These are phyloP conservation scores for Westerdykella ornata DNA, from an alignment of 2,329 filamentous ascomycete genomes.

Conservation along the genomic window DNA sequence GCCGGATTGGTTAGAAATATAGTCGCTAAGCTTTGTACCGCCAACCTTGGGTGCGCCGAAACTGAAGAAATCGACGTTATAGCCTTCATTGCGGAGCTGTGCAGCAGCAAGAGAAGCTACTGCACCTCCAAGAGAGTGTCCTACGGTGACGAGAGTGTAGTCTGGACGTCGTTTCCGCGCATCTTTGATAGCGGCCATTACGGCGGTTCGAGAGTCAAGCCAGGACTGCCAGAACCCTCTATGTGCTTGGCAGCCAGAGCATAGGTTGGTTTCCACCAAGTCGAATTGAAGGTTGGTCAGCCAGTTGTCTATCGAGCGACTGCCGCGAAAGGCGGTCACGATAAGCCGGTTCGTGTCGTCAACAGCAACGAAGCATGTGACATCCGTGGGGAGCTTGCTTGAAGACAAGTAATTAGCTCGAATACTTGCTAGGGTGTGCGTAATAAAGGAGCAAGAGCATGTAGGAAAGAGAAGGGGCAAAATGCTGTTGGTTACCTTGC, in stretches of 20 bases:
- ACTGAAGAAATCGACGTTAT: slow-evolving; percentile 43
- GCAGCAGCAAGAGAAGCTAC: slow-evolving; percentile 56
- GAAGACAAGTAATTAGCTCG: background rate
- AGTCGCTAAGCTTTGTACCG: slow-evolving; percentile 51
- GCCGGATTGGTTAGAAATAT: slow-evolving; percentile 47
- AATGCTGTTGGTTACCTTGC: slow-evolving; percentile 31
- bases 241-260: slow-evolving; percentile 49
- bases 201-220: slow-evolving; percentile 45
- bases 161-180: slow-evolving; percentile 45
- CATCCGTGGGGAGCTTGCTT: slow-evolving; percentile 28
- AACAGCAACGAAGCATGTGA: slow-evolving; percentile 43
- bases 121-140: slow-evolving; percentile 64
- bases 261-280: slow-evolving; percentile 39
- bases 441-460: background rate
- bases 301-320: slow-evolving; percentile 54
- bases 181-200: slow-evolving; percentile 41
- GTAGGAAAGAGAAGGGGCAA: background rate
- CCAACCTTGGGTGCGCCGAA: slow-evolving; percentile 64
- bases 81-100: slow-evolving; percentile 34
- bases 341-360: slow-evolving; percentile 47
- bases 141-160: slow-evolving; percentile 53
- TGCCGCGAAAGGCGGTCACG: slow-evolving; percentile 55
- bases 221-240: slow-evolving; percentile 52
- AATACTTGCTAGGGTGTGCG: slow-evolving; percentile 5
- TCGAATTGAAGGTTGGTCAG: slow-evolving; percentile 49